Conservation (phyloP, 805 yeast species). For the Clavispora phyllophila region DNA sequence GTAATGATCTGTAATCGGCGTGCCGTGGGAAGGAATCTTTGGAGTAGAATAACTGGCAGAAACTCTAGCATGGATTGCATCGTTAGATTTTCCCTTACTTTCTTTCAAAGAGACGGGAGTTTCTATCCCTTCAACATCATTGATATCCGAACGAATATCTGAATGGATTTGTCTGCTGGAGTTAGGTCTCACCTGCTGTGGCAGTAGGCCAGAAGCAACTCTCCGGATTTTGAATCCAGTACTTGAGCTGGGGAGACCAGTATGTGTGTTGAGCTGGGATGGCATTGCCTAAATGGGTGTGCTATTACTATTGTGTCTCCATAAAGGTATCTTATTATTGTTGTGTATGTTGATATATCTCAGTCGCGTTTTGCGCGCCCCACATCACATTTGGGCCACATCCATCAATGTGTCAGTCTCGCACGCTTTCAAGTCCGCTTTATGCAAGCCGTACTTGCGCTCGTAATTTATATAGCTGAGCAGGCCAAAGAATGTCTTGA, state of each 20-base stretch:
- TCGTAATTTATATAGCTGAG: constrained; percentile 63
- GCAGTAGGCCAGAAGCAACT: constrained; percentile 10
- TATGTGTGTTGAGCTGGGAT: not conserved
- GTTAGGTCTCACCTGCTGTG: constrained; percentile 1
- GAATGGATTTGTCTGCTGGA: not conserved
- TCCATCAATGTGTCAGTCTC: constrained; percentile 56
- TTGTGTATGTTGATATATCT: not conserved
- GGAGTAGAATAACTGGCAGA: not conserved
- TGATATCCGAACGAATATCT: not conserved
- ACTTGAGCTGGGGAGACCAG: not conserved
- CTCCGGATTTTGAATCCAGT: constrained; percentile 5
- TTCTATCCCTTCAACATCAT: constrained; percentile 26
- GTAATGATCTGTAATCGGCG: not conserved
- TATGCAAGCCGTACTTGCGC: constrained; percentile 49
- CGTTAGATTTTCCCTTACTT: not conserved
- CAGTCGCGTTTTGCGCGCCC: constrained; percentile 2
- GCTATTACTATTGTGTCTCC: not conserved
- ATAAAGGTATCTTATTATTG: not conserved
- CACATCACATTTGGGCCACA: constrained; percentile 20
- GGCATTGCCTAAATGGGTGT: not conserved
- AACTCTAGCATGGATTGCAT: not conserved
- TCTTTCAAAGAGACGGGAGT: constrained; percentile 16
- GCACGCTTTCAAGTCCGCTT: constrained; percentile 34
- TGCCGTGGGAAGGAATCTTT: not conserved
- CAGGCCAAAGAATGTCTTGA: constrained; percentile 62